These are phyloP conservation scores for Taxillus chinensis DNA, from an alignment of 164 flowering plant genomes.

Conservation along the genomic window DNA sequence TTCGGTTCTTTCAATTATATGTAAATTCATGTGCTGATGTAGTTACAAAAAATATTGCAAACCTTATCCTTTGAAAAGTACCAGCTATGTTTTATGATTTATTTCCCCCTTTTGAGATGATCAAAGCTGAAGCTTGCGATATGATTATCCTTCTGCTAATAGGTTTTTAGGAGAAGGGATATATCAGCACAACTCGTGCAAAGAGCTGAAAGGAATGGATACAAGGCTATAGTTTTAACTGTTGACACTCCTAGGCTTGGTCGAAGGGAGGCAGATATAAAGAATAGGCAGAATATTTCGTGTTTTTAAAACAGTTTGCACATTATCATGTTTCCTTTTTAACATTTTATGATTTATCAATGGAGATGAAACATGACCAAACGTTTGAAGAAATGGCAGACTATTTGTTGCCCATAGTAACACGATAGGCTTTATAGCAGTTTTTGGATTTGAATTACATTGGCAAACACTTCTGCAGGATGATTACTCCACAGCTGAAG, in stretches of 20 bases:
- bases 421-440: not conserved
- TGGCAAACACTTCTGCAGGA: conserved; percentile 33
- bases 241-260: conserved; percentile 72
- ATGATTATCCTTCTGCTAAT: conserved; percentile 2
- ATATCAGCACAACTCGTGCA: conserved; percentile 49
- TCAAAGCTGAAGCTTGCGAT: not conserved
- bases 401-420: not conserved
- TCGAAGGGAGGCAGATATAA: conserved; percentile 72
- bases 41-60: not conserved
- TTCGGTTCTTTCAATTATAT: conserved; percentile 78
- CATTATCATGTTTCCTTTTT: not conserved
- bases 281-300: conserved; percentile 39
- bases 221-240: conserved; percentile 71
- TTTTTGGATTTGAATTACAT: too few relatives aligned
- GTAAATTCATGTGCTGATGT: conserved; percentile 20
- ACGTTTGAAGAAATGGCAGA: too few relatives aligned
- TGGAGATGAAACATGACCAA: too few relatives aligned
- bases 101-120: not conserved
- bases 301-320: not conserved
- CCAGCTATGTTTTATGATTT: not conserved
- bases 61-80: not conserved
- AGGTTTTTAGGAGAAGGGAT: conserved; percentile 67
- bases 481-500: conserved; percentile 51
- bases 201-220: conserved; percentile 82
- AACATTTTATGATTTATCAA: too few relatives aligned